Evolutionary conservation across 352 stramenopile genomes (phyloP).

Genomic region (Phytopythium kandeliae): DNA sequence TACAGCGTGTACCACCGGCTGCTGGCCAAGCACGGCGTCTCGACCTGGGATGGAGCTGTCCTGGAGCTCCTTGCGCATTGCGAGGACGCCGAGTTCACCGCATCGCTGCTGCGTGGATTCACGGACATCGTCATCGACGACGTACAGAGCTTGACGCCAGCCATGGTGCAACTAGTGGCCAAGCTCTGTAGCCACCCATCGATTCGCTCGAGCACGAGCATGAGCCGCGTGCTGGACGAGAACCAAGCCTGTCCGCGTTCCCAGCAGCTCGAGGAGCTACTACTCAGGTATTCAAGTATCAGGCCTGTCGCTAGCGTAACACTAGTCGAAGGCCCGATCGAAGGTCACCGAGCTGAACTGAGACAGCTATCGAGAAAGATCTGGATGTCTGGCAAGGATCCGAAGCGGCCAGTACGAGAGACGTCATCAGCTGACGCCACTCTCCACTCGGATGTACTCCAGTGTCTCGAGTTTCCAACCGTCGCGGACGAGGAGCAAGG

Average conservation of each 20-base stretch:
- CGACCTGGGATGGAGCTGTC: constrained; percentile 64
- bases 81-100: constrained; percentile 22
- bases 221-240: constrained; percentile 37
- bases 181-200: constrained; percentile 27
- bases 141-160: constrained; percentile 56
- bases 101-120: constrained; percentile 29
- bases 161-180: constrained; percentile 47
- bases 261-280: constrained; percentile 26
- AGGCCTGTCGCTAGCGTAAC: not conserved
- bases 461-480: constrained; percentile 15
- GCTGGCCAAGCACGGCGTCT: constrained; percentile 39
- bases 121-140: constrained; percentile 73
- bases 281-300: not conserved
- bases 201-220: constrained; percentile 49
- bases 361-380: not conserved
- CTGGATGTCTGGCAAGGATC: not conserved
- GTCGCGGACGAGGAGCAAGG: constrained; percentile 14
- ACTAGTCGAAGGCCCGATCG: not conserved
- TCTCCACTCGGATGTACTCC: not conserved
- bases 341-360: not conserved
- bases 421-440: not conserved
- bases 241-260: constrained; percentile 23
- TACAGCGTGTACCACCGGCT: constrained; percentile 54
- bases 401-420: too few species aligned
- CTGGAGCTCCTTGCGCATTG: constrained; percentile 40